A percentile compares a stretch with the other conserved stretches of the same genome.
Evolutionary conservation across 2,329 filamentous ascomycete species (phyloP).

Genomic region (Lithohypha guttulata): DNA sequence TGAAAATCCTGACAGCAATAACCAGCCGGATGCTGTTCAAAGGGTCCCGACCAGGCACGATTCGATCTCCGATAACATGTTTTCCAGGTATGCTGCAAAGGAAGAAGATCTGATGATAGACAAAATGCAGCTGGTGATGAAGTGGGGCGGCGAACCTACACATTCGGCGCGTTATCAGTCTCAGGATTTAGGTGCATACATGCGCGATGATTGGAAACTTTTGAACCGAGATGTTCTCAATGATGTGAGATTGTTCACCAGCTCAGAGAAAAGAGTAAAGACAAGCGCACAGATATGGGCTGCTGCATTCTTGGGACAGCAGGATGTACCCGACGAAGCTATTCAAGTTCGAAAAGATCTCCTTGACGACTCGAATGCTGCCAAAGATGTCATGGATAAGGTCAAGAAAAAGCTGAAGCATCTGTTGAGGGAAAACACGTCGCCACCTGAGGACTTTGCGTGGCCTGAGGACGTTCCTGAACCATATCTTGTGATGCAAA

Average conservation of each 20-base stretch:
- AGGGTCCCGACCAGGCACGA: conserved; percentile 57
- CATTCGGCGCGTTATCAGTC: conserved; percentile 95
- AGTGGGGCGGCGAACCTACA: conserved; percentile 97
- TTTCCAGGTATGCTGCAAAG: conserved; percentile 85
- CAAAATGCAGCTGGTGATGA: conserved; percentile 94
- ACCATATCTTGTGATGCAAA: conserved; percentile 80
- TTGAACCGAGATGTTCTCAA: conserved; percentile 88
- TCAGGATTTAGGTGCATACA: conserved; percentile 87
- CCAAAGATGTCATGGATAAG: conserved; percentile 98
- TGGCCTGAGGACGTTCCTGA: conserved; percentile 93
- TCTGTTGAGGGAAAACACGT: conserved; percentile 79
- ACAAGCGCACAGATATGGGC: conserved; percentile 94
- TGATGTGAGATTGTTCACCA: conserved; percentile 90
- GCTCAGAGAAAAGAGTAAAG: conserved; percentile 85
- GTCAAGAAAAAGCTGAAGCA: conserved; percentile 99
- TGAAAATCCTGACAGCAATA: not conserved
- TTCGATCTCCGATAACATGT: conserved; percentile 77
- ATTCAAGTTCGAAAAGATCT: conserved; percentile 90
- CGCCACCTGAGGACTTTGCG: conserved; percentile 90
- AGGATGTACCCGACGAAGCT: conserved; percentile 73
- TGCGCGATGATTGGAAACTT: conserved; percentile 86
- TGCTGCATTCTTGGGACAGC: conserved; percentile 73
- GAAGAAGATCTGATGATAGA: conserved; percentile 90
- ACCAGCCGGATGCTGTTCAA: conserved; percentile 25
- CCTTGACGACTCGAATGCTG: conserved; percentile 92